Evolutionary conservation across 2,329 filamentous ascomycete species (phyloP).

Genomic region (Paraphaeosphaeria minitans): DNA sequence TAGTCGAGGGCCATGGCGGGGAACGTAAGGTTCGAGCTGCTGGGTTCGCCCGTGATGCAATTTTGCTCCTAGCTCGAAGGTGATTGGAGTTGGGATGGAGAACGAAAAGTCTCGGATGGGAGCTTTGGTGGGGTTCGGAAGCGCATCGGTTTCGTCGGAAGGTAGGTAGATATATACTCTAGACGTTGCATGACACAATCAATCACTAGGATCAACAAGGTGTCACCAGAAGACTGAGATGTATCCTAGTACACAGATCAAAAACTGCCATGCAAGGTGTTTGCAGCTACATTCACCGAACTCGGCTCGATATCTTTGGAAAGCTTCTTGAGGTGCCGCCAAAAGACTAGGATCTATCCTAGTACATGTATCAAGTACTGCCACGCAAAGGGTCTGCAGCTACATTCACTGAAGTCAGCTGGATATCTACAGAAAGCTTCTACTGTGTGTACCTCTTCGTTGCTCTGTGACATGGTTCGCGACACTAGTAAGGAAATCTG

Average conservation of each 20-base stretch:
- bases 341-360: too few species aligned
- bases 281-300: too few species aligned
- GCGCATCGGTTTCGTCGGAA: constrained; percentile 19
- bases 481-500: neutral
- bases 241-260: too few species aligned
- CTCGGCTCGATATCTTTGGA: too few species aligned
- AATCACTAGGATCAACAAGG: neutral
- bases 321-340: too few species aligned
- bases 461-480: neutral
- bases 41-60: neutral
- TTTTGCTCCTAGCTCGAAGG: neutral
- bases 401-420: too few species aligned
- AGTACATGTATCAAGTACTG: too few species aligned
- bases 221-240: neutral
- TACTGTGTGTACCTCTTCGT: too few species aligned
- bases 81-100: neutral
- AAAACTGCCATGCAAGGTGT: too few species aligned
- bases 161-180: constrained; percentile 21
- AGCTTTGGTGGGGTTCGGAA: constrained; percentile 2
- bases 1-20: constrained; percentile 43
- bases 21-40: neutral
- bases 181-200: neutral
- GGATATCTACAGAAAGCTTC: too few species aligned
- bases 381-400: too few species aligned
- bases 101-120: neutral